Conservation (phyloP, 352 stramenopile species). For the Phytopythium helicoides region DNA sequence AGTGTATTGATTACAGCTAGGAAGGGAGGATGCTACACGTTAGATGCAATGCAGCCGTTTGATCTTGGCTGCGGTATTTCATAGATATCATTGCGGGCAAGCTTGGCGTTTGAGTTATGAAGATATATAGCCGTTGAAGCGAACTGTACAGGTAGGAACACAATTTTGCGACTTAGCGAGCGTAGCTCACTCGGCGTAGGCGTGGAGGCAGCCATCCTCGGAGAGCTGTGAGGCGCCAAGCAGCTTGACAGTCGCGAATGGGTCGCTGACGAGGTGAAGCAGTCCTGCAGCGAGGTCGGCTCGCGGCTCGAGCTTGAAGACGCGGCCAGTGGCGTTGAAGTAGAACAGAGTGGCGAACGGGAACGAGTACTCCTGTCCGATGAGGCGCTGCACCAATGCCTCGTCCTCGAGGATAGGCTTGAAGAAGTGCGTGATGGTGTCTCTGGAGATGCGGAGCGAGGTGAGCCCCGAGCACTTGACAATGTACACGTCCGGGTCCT, state of each 20-base stretch:
- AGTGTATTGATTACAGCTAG: too few relatives aligned
- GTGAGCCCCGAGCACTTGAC: conserved; percentile 41
- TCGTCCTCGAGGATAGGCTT: conserved; percentile 52
- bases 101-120: too few relatives aligned
- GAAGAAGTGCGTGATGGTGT: conserved; percentile 69
- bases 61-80: too few relatives aligned
- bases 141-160: too few relatives aligned
- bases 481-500: conserved; percentile 26
- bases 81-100: too few relatives aligned
- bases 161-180: too few relatives aligned
- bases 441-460: conserved; percentile 53
- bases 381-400: conserved; percentile 54
- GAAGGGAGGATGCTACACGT: too few relatives aligned
- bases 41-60: too few relatives aligned
- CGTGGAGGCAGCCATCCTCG: conserved; percentile 49
- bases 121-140: too few relatives aligned
- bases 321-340: conserved; percentile 44
- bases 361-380: conserved; percentile 58
- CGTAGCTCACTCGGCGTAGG: conserved; percentile 38
- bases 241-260: conserved; percentile 54
- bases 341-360: conserved; percentile 54
- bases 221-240: conserved; percentile 49
- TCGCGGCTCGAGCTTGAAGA: conserved; percentile 50
- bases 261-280: conserved; percentile 50
- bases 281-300: conserved; percentile 47